phyloP scores from a whole-genome alignment of 768 basidiomycete species.

The Trametes cinnabarina region DNA sequence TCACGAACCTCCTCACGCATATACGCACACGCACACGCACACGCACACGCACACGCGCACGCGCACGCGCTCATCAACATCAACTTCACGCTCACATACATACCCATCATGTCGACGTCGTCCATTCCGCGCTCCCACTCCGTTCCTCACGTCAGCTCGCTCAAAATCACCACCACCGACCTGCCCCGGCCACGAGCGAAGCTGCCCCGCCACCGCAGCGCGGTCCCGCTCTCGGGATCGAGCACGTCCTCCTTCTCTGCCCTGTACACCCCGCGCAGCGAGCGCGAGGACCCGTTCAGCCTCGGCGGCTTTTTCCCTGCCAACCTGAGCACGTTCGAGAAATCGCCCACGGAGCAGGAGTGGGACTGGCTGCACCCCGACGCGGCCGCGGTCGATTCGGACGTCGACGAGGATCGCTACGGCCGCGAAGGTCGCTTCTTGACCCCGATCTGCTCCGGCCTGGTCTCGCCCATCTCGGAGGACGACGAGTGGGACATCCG shows the following conservation, averaged over 20 bases:
- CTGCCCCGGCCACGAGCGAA: constrained; percentile 14
- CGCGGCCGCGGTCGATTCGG: constrained; percentile 24
- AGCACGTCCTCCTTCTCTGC: neutral
- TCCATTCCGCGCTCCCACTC: constrained; percentile 32
- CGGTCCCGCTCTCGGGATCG: constrained; percentile 15
- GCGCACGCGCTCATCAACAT: neutral
- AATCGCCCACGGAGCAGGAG: constrained; percentile 19
- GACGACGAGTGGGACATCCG: constrained; percentile 23
- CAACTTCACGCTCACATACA: no score
- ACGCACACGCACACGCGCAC: neutral
- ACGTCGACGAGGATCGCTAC: constrained; percentile 14
- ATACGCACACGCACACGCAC: neutral
- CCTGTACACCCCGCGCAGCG: constrained; percentile 24
- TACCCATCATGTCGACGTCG: constrained; percentile 23
- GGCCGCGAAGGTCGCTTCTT: neutral
- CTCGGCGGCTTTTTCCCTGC: constrained; percentile 50
- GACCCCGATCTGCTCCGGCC: constrained; percentile 9
- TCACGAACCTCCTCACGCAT: neutral
- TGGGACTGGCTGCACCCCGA: constrained; percentile 44
- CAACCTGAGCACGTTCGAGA: constrained; percentile 18
- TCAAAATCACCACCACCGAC: constrained; percentile 12
- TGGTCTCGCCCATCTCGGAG: constrained; percentile 21
- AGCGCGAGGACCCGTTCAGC: constrained; percentile 47
- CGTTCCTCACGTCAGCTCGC: constrained; percentile 22
- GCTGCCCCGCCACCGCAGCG: constrained; percentile 21